These are phyloP conservation scores for Phaffomyces opuntiae DNA, from an alignment of 805 yeast species.

Conservation along the genomic window DNA sequence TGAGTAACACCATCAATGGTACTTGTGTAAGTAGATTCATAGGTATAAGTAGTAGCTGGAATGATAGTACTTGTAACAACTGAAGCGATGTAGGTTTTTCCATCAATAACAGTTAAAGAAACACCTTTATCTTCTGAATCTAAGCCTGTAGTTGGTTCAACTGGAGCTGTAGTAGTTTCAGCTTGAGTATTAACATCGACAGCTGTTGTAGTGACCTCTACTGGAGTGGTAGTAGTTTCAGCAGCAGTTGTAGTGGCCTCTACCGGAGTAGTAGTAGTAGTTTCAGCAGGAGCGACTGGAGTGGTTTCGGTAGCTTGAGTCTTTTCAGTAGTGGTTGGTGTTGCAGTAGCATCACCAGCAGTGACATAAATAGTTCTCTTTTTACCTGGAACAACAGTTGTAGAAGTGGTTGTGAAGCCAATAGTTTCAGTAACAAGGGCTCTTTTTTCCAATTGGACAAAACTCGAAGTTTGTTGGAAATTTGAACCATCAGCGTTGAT, in stretches of 20 bases:
- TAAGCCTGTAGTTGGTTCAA: no score
- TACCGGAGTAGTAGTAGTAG: neutral
- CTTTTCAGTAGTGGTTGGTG: neutral
- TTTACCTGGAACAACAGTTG: slow-evolving; percentile 18
- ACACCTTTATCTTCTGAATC: no score
- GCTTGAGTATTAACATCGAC: neutral
- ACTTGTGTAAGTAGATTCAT: slow-evolving; percentile 13
- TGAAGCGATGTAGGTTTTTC: slow-evolving; percentile 21
- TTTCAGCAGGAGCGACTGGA: neutral
- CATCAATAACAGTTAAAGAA: slow-evolving; percentile 15
- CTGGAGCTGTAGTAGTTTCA: neutral
- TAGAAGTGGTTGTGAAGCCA: slow-evolving; percentile 17
- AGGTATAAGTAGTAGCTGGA: slow-evolving; percentile 16
- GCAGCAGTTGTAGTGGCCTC: neutral
- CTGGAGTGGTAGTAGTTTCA: neutral
- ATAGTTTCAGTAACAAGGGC: slow-evolving; percentile 16
- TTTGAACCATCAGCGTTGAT: slow-evolving; percentile 25
- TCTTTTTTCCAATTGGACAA: slow-evolving; percentile 9
- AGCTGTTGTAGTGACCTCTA: neutral
- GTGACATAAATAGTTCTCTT: slow-evolving; percentile 22
- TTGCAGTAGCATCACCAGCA: slow-evolving; percentile 13
- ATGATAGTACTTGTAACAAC: slow-evolving; percentile 19
- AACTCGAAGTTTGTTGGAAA: slow-evolving; percentile 17
- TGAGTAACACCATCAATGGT: slow-evolving; percentile 16
- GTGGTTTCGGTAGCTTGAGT: neutral